phyloP scores from a whole-genome alignment of 169 alveolate species.

The Plasmodium gallinaceum region DNA sequence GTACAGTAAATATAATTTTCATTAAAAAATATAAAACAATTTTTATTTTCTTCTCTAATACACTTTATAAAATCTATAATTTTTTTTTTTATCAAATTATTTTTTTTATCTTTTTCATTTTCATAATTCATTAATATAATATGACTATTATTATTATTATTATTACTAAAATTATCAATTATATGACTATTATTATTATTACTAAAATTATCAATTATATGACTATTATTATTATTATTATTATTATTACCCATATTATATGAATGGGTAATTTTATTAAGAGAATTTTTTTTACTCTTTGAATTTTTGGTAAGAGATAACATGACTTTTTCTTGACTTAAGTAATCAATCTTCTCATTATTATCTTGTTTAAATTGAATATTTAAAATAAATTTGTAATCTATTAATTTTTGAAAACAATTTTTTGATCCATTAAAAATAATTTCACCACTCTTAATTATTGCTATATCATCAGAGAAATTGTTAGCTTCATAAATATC shows the following conservation, averaged over 20 bases:
- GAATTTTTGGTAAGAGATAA: not conserved
- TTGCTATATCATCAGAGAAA: constrained; percentile 65
- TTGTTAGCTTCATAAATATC: constrained; percentile 73
- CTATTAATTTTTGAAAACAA: constrained; percentile 23
- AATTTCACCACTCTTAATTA: constrained; percentile 53
- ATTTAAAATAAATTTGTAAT: constrained; percentile 56
- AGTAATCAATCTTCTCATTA: not conserved
- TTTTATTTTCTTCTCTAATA: constrained; percentile 41
- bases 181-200: not conserved
- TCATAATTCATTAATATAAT: not conserved
- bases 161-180: not conserved
- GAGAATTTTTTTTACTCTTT: not conserved
- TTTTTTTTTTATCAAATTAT: constrained; percentile 2
- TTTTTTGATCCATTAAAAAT: constrained; percentile 37
- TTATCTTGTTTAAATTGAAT: constrained; percentile 3
- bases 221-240: not conserved
- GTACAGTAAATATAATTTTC: constrained; percentile 54
- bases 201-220: not conserved
- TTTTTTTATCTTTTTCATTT: not conserved
- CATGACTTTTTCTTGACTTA: constrained; percentile 1
- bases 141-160: not conserved
- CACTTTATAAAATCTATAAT: constrained; percentile 40
- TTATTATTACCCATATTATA: not conserved
- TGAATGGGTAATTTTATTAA: not conserved
- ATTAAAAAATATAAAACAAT: constrained; percentile 55